phyloP scores from a whole-genome alignment of 1,284 basidiomycete species.

The Irpex sp. region DNA sequence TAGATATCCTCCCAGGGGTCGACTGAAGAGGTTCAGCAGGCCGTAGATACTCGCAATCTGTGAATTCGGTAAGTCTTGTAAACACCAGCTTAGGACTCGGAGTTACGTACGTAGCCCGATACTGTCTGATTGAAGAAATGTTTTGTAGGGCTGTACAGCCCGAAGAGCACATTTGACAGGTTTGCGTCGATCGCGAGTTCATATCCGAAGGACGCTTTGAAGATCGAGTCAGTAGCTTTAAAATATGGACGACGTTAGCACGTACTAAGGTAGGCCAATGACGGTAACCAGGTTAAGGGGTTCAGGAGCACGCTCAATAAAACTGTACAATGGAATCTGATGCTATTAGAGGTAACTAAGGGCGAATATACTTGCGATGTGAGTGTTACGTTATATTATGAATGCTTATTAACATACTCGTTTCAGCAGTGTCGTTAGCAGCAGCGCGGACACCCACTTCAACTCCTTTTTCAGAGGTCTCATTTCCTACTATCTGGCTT shows the following conservation, averaged over 20 bases:
- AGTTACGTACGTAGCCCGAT: slow-evolving; percentile 46
- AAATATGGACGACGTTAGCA: background rate
- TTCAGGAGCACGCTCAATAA: slow-evolving; percentile 30
- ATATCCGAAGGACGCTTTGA: slow-evolving; percentile 48
- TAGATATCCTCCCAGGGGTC: slow-evolving; percentile 51
- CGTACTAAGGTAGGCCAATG: slow-evolving; percentile 34
- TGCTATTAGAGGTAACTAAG: background rate
- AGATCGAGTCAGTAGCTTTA: background rate
- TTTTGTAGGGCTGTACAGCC: slow-evolving; percentile 29
- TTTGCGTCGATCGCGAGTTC: slow-evolving; percentile 59
- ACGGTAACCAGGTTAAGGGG: slow-evolving; percentile 60
- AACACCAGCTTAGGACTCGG: background rate
- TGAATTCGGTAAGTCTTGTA: background rate
- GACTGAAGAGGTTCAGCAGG: slow-evolving; percentile 50
- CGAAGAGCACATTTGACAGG: slow-evolving; percentile 46
- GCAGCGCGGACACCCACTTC: background rate
- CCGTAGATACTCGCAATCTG: slow-evolving; percentile 43
- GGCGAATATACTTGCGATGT: background rate
- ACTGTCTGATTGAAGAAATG: slow-evolving; percentile 40
- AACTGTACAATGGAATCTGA: background rate
- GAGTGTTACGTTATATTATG: background rate
- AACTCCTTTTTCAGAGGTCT: background rate
- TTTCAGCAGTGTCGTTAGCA: background rate
- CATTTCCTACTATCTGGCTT: background rate
- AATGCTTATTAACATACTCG: background rate